Base-by-base conservation (phyloP, 129 eudicot genomes). In the Flaveria brownii region DNA sequence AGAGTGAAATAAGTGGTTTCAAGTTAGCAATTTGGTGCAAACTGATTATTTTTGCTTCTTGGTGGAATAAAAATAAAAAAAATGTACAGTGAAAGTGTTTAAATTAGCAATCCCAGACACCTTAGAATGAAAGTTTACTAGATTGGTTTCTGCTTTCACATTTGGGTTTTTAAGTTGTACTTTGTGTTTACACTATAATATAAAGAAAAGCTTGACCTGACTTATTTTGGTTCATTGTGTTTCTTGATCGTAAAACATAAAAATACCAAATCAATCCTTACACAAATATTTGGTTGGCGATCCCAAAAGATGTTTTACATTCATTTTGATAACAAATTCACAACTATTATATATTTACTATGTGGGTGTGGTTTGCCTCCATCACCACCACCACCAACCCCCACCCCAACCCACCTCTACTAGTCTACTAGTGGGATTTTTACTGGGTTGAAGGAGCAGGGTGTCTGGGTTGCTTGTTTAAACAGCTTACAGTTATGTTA, bases 141-240 rank as follows among this genome's bases (percentile, higher is more conserved):
- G 18, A 45, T 18, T 46, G 54, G 6, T 68, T 68, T 70, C 43
- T 70, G 74, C 9, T 70, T 70, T 25, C 60, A 52, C 17, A 16
- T 52, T 52, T 52, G 23, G 9, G n/a, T 47, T 47, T 69, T 47
- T 28, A 47, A 70, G 43, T 70, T 70, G 43, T 23, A 23, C 22
- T 70, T 46, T 47, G 14, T 70, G 60, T 70, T 46, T 26, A 6
- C 1, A 13, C 6, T 70, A 61, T 23, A 12, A 12, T 25, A 57
- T 20, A 57, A 57, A 20, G 6, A 57, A 20, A 22, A 22, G 22
- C 55, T 52, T 52, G 59, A 16, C 59, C 1, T 15, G 59, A 16
- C 4, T 18, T 57, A 22, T 57, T 20, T 20, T 22, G 63, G 63
- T 18, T 25, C 50, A 46, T 68, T 68, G 49, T 68, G 54, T 68